These are phyloP conservation scores for Priceomyces castillae DNA, from an alignment of 805 yeast species.

Conservation along the genomic window DNA sequence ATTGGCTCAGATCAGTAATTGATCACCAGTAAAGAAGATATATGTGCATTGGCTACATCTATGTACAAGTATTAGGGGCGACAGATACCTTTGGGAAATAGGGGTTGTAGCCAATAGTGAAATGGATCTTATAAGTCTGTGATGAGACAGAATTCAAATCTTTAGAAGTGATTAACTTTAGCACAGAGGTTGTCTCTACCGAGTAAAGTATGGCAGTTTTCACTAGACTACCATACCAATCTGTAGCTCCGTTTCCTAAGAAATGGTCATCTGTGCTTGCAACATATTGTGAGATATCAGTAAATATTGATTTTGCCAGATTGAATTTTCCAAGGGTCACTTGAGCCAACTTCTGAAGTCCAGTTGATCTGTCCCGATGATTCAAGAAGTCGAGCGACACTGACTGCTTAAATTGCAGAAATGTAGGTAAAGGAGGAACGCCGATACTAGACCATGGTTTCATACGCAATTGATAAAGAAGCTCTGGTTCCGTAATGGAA, in stretches of 20 bases:
- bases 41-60: neutral
- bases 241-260: slow-evolving; percentile 1
- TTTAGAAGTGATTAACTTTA: neutral
- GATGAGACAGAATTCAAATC: neutral
- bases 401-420: slow-evolving; percentile 31
- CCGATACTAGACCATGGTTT: slow-evolving; percentile 81
- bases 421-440: slow-evolving; percentile 63
- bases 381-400: slow-evolving; percentile 7
- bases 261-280: neutral
- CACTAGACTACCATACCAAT: slow-evolving; percentile 19
- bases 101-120: slow-evolving; percentile 18
- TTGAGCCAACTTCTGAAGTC: slow-evolving; percentile 7
- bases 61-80: neutral
- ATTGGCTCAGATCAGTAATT: too few relatives aligned
- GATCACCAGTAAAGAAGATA: neutral
- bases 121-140: slow-evolving; percentile 9
- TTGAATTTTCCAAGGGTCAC: slow-evolving; percentile 8
- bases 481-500: slow-evolving; percentile 21
- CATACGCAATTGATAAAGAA: slow-evolving; percentile 51
- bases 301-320: slow-evolving; percentile 6
- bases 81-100: slow-evolving; percentile 23
- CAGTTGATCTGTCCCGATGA: slow-evolving; percentile 1
- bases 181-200: slow-evolving; percentile 12
- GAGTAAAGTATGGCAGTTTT: slow-evolving; percentile 16
- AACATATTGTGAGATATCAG: neutral